Conservation (phyloP, 2,329 filamentous ascomycete species). For the Sporothrix humicola region DNA sequence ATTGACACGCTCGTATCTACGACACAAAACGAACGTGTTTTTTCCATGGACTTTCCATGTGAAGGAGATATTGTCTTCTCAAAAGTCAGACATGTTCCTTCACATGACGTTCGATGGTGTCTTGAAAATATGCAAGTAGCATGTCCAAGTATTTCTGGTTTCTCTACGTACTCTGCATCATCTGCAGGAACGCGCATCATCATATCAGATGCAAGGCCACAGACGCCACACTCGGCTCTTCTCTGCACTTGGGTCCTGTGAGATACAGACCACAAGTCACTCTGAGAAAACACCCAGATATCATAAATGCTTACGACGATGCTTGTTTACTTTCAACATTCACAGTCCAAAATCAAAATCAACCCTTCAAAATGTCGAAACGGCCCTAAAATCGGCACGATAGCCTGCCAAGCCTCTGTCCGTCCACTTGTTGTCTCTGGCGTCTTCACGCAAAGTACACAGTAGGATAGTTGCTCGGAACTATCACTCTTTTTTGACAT, state of each 20-base stretch:
- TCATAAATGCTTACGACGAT: background rate
- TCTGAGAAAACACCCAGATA: background rate
- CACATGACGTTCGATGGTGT: background rate
- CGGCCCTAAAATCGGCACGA: slow-evolving; percentile 15
- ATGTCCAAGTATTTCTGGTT: background rate
- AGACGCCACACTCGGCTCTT: background rate
- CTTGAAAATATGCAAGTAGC: slow-evolving; percentile 11
- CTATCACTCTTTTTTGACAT: background rate
- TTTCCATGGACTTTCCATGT: slow-evolving; percentile 19
- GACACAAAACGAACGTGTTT: background rate
- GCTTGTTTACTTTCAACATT: background rate
- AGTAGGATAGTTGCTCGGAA: background rate
- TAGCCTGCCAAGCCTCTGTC: slow-evolving; percentile 15
- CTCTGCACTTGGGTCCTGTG: background rate
- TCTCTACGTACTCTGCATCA: background rate
- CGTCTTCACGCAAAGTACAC: too few relatives aligned
- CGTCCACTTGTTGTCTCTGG: background rate
- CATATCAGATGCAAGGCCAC: background rate
- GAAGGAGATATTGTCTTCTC: background rate
- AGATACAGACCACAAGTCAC: background rate
- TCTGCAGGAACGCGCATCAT: slow-evolving; percentile 18
- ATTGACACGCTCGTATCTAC: slow-evolving; percentile 16
- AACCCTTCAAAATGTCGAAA: background rate
- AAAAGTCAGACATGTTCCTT: background rate
- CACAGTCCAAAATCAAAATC: background rate